Conservation (phyloP, 1,139 yeast genomes). For the Scheffersomyces titani region DNA sequence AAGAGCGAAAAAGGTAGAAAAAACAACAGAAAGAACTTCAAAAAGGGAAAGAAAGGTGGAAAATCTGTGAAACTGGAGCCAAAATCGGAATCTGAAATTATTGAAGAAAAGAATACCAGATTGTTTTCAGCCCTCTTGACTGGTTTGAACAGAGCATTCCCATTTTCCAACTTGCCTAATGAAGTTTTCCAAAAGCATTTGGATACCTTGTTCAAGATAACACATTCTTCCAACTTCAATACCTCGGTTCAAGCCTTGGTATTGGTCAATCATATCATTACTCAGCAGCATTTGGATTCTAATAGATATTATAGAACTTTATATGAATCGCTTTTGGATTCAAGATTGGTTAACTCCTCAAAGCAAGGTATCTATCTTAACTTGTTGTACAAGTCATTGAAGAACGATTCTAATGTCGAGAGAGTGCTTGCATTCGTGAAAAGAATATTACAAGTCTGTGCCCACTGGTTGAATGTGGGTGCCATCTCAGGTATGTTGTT, state of each 20-base stretch:
- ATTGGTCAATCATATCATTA: conserved; percentile 74
- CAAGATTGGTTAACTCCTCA: conserved; percentile 78
- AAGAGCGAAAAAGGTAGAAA: conserved; percentile 50
- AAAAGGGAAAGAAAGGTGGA: conserved; percentile 75
- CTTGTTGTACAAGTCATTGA: conserved; percentile 78
- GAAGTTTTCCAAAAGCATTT: conserved; percentile 76
- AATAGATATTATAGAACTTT: conserved; percentile 87
- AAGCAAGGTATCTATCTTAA: conserved; percentile 90
- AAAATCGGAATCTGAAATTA: conserved; percentile 68
- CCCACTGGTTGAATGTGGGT: conserved; percentile 87
- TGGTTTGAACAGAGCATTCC: conserved; percentile 95
- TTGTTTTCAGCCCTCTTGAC: conserved; percentile 89
- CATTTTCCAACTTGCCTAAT: conserved; percentile 78
- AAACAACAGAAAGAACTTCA: conserved; percentile 53
- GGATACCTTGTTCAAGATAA: conserved; percentile 82
- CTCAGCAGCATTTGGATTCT: conserved; percentile 54
- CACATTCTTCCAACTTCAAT: conserved; percentile 92
- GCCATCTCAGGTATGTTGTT: conserved; percentile 88
- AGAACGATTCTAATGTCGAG: conserved; percentile 61
- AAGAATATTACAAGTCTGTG: conserved; percentile 81
- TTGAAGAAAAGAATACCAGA: conserved; percentile 84
- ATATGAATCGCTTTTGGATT: conserved; percentile 87
- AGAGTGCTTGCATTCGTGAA: conserved; percentile 90
- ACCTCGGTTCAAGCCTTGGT: conserved; percentile 92
- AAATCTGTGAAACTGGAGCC: conserved; percentile 64